A percentile compares a stretch with the other conserved stretches of the same genome.
Conservation (phyloP, 2,329 filamentous ascomycete genomes). For the Westerdykella ornata region DNA sequence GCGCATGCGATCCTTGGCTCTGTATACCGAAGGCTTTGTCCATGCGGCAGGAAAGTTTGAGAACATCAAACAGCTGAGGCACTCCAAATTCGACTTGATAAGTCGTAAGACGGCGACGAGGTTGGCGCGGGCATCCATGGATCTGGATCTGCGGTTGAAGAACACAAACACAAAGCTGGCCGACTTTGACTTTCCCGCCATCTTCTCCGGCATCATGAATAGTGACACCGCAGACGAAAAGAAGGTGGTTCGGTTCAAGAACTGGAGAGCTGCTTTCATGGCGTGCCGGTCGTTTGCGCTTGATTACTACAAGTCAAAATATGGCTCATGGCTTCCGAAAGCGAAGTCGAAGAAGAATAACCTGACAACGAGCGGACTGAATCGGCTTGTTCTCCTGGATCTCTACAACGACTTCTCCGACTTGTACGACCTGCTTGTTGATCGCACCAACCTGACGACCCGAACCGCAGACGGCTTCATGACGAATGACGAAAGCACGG, state of each 20-base stretch:
- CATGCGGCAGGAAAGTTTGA: conserved; percentile 83
- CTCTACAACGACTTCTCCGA: conserved; percentile 81
- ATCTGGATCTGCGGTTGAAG: conserved; percentile 65
- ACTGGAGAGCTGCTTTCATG: conserved; percentile 70
- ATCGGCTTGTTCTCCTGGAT: conserved; percentile 71
- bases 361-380: conserved; percentile 78
- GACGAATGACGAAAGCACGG: conserved; percentile 47
- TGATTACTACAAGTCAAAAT: conserved; percentile 60
- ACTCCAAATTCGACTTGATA: conserved; percentile 63
- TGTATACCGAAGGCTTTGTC: conserved; percentile 88
- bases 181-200: conserved; percentile 82
- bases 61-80: conserved; percentile 61
- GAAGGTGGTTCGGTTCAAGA: conserved; percentile 72
- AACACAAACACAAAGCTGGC: conserved; percentile 67
- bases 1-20: conserved; percentile 68
- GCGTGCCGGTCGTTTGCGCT: conserved; percentile 69
- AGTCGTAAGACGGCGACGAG: conserved; percentile 65
- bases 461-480: conserved; percentile 65
- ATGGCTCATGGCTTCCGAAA: conserved; percentile 83
- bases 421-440: conserved; percentile 82
- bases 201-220: conserved; percentile 82
- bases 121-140: conserved; percentile 75
- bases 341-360: conserved; percentile 86
- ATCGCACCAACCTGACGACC: conserved; percentile 70
- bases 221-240: conserved; percentile 72